Conservation (phyloP, 108 stramenopile genomes). For the Nitzschia inconspicua region DNA sequence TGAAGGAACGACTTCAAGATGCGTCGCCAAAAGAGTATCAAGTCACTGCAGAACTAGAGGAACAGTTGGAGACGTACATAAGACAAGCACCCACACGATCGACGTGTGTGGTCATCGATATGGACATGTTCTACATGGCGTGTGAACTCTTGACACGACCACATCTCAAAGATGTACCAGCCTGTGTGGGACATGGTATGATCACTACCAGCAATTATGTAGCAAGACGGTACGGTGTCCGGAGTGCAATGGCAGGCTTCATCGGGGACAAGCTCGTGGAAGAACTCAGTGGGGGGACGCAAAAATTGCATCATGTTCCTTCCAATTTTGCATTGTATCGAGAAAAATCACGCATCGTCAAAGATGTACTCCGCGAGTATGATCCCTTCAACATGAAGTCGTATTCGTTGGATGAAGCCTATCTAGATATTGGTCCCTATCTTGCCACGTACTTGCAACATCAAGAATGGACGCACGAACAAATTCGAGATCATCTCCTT, state of each 20-base stretch:
- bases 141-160: constrained; percentile 81
- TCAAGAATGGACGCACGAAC: constrained; percentile 32
- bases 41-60: constrained; percentile 27
- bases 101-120: constrained; percentile 88
- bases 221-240: constrained; percentile 91
- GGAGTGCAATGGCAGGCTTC: constrained; percentile 98
- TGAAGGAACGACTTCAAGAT: constrained; percentile 18
- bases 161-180: constrained; percentile 81
- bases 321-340: constrained; percentile 78
- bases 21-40: background rate
- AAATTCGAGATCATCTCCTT: constrained; percentile 18
- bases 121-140: constrained; percentile 93
- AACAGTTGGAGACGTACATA: constrained; percentile 1
- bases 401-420: constrained; percentile 92
- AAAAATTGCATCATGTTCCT: constrained; percentile 65
- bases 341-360: constrained; percentile 67
- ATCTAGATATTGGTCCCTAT: constrained; percentile 86
- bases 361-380: constrained; percentile 73
- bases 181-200: constrained; percentile 90
- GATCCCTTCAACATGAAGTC: constrained; percentile 77
- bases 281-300: constrained; percentile 64
- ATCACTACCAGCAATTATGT: constrained; percentile 92
- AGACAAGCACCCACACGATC: constrained; percentile 32
- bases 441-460: constrained; percentile 37
- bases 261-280: constrained; percentile 84